Conservation (phyloP, 2,329 filamentous ascomycete genomes). For the Trichoderma pleuroti region DNA sequence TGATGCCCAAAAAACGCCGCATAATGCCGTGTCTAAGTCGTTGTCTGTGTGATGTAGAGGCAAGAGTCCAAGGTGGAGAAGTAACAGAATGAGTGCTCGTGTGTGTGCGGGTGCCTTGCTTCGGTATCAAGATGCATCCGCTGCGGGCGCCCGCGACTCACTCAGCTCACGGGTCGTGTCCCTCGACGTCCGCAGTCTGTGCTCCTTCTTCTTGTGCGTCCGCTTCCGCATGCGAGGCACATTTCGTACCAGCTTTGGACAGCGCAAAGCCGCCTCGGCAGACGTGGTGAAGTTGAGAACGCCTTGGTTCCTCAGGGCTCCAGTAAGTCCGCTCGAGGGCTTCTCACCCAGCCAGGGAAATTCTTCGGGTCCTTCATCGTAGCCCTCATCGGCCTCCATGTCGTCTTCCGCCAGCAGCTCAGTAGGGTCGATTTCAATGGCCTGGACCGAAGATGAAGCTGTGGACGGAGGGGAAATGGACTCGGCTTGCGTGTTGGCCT, state of each 20-base stretch:
- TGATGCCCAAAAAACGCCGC: constrained; percentile 5
- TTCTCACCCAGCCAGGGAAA: constrained; percentile 27
- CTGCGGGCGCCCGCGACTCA: background rate
- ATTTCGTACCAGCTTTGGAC: constrained; percentile 23
- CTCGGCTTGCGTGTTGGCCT: background rate
- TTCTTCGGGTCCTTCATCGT: constrained; percentile 27
- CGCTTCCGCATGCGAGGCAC: constrained; percentile 25
- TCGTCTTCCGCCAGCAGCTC: background rate
- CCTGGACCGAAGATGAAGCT: background rate
- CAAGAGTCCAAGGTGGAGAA: background rate
- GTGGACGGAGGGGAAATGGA: background rate
- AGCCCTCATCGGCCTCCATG: constrained; percentile 31
- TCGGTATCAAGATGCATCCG: background rate
- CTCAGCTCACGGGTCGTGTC: constrained; percentile 1
- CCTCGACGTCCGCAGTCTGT: constrained; percentile 1
- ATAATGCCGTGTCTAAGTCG: constrained; percentile 11
- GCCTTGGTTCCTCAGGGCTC: constrained; percentile 23
- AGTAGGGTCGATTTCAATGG: constrained; percentile 9
- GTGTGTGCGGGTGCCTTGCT: background rate
- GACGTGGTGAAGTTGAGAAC: constrained; percentile 16
- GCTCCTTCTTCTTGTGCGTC: constrained; percentile 20
- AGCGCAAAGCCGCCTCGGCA: constrained; percentile 23
- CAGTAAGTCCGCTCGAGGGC: constrained; percentile 16
- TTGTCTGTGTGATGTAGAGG: background rate
- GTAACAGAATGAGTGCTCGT: background rate